These are phyloP conservation scores for Phytopythium cucurbitacearum DNA, from an alignment of 352 stramenopile species.

Conservation along the genomic window DNA sequence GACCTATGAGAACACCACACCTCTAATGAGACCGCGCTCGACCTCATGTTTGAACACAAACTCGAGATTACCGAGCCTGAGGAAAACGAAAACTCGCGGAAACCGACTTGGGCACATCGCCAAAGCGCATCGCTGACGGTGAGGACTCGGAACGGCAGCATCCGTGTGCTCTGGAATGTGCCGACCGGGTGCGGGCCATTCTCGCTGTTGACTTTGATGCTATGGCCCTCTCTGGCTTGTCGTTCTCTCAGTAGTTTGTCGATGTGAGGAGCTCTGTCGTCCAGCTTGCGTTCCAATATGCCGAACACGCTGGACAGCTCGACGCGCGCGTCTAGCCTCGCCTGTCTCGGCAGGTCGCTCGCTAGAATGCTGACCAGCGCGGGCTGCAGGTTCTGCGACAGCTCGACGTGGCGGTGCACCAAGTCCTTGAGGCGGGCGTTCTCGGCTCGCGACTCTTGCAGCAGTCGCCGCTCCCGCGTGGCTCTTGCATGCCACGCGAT, in stretches of 20 bases:
- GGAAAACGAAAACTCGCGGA: background rate
- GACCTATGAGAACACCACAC: background rate
- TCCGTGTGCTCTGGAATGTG: background rate
- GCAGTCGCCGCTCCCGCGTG: background rate
- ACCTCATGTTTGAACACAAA: background rate
- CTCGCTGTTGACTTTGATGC: background rate
- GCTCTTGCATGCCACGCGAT: background rate
- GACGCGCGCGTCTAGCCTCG: background rate
- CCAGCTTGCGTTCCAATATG: conserved; percentile 1
- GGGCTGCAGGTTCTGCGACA: background rate
- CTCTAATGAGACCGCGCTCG: background rate
- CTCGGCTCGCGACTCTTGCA: background rate
- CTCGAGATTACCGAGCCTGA: background rate
- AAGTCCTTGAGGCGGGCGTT: conserved; percentile 1
- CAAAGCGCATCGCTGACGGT: background rate
- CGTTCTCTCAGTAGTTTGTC: background rate
- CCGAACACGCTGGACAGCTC: background rate
- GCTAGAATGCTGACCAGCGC: background rate
- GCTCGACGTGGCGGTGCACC: background rate
- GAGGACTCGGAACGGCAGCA: background rate
- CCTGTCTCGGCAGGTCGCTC: background rate
- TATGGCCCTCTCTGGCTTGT: background rate
- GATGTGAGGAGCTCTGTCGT: background rate
- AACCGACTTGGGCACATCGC: background rate
- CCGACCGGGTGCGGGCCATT: background rate